Conservation (phyloP, 1,284 basidiomycete genomes). For the Xerocomus nothofagi region DNA sequence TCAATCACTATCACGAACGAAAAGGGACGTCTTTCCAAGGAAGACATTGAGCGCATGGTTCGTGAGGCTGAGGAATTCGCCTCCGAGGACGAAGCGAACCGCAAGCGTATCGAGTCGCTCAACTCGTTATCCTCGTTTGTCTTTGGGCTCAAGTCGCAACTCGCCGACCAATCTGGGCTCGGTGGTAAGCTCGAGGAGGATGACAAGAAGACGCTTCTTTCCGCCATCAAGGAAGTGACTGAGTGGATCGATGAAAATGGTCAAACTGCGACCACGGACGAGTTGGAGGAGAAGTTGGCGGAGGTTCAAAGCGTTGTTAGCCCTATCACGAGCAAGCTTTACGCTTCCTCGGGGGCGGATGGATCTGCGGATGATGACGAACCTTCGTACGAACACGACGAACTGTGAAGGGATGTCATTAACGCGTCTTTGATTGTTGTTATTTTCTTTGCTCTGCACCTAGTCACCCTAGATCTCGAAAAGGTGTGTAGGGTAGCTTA, state of each 20-base stretch:
- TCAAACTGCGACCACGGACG: constrained; percentile 76
- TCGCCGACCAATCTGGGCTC: constrained; percentile 85
- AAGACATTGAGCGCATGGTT: constrained; percentile 93
- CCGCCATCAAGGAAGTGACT: constrained; percentile 83
- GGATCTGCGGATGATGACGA: constrained; percentile 55
- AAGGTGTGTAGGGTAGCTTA: constrained; percentile 6
- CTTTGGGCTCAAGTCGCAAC: constrained; percentile 84
- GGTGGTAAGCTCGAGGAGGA: constrained; percentile 86
- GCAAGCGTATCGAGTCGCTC: constrained; percentile 86
- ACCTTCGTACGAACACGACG: constrained; percentile 62
- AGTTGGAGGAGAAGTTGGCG: constrained; percentile 87
- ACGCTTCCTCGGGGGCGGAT: constrained; percentile 47
- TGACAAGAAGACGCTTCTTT: constrained; percentile 88
- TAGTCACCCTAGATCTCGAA: neutral
- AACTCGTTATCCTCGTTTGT: constrained; percentile 78
- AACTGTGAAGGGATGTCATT: constrained; percentile 45
- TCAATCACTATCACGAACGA: constrained; percentile 88
- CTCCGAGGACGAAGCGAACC: constrained; percentile 81
- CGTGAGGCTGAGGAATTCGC: constrained; percentile 90
- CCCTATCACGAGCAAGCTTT: constrained; percentile 82
- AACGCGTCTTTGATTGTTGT: constrained; percentile 8
- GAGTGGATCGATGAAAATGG: constrained; percentile 91
- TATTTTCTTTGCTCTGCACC: constrained; percentile 4
- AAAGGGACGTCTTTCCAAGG: constrained; percentile 80
- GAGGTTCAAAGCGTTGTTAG: constrained; percentile 73